Evolutionary conservation across 257 asterid species (phyloP).

Genomic region (Prunella vulgaris): DNA sequence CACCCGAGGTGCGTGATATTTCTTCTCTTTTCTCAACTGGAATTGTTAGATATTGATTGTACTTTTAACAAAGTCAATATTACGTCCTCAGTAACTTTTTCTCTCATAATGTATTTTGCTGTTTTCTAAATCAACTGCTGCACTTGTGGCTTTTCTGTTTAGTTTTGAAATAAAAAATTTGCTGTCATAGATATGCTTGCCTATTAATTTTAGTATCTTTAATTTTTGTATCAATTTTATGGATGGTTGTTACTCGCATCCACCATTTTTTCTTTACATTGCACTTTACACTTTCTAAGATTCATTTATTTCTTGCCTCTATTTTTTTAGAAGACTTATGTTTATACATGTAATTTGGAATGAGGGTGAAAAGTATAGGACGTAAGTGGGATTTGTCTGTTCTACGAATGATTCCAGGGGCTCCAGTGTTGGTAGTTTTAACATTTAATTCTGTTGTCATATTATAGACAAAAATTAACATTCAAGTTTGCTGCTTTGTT

Average conservation of each 20-base stretch:
- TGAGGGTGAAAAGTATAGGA: neutral
- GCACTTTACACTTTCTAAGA: neutral
- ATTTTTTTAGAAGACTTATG: neutral
- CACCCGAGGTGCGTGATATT: conserved; percentile 68
- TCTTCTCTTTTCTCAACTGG: conserved; percentile 1
- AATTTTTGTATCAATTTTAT: neutral
- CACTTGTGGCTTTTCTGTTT: neutral
- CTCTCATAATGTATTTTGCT: neutral
- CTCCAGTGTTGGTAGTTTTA: neutral
- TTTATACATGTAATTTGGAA: neutral
- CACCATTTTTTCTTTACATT: neutral
- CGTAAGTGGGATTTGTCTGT: neutral
- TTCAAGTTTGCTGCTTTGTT: neutral
- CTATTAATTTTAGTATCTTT: neutral
- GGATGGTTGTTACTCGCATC: neutral
- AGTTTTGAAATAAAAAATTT: neutral
- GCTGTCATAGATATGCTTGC: neutral
- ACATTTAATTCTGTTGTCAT: neutral
- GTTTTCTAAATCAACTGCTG: neutral
- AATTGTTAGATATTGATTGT: conserved; percentile 5
- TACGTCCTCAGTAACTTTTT: neutral
- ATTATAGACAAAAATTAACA: neutral
- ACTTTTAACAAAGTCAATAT: neutral
- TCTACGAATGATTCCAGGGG: neutral
- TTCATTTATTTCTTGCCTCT: neutral